These are phyloP conservation scores for Fusarium annulatum DNA, from an alignment of 2,329 filamentous ascomycete species.

Conservation along the genomic window DNA sequence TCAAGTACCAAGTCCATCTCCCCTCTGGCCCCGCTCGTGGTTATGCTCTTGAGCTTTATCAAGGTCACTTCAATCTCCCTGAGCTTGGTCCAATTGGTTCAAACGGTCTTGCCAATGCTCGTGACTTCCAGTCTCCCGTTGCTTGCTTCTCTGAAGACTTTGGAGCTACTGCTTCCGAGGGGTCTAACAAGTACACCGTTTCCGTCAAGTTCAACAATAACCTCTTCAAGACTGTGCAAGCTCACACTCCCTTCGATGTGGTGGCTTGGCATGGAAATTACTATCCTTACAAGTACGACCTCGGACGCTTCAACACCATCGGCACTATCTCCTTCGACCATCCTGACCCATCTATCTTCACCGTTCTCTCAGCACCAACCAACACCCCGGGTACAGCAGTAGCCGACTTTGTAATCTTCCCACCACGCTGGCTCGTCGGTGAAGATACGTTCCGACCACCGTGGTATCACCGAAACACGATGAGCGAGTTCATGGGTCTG, in stretches of 20 bases:
- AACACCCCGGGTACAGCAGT: conserved; percentile 70
- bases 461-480: conserved; percentile 78
- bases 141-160: conserved; percentile 75
- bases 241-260: conserved; percentile 81
- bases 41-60: conserved; percentile 80
- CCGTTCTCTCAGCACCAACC: conserved; percentile 73
- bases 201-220: conserved; percentile 74
- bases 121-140: conserved; percentile 80
- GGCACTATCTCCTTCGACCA: conserved; percentile 81
- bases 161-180: conserved; percentile 53
- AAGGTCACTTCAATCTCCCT: conserved; percentile 77
- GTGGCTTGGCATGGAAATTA: conserved; percentile 86
- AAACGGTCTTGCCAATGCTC: conserved; percentile 77
- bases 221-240: conserved; percentile 73
- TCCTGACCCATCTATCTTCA: conserved; percentile 82
- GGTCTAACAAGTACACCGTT: conserved; percentile 58
- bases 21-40: conserved; percentile 71
- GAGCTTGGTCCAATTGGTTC: conserved; percentile 80
- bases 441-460: conserved; percentile 78
- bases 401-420: conserved; percentile 79
- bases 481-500: conserved; percentile 73
- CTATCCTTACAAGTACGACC: conserved; percentile 84
- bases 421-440: conserved; percentile 75
- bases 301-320: conserved; percentile 80
- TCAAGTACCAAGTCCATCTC: conserved; percentile 78